Conservation (phyloP, 345 rosid genomes). For the Cardamine resedifolia region DNA sequence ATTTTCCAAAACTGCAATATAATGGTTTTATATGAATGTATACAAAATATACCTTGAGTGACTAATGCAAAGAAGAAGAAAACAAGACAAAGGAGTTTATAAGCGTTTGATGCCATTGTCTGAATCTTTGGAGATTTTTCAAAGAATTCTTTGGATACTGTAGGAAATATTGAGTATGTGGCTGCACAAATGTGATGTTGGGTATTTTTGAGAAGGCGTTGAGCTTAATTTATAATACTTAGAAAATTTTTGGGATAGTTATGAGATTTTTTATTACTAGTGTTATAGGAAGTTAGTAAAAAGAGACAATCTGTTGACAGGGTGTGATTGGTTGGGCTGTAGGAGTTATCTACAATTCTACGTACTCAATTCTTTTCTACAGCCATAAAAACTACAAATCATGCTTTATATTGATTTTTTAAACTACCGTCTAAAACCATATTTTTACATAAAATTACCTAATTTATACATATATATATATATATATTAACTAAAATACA, state of each 20-base stretch:
- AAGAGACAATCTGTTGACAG: not conserved
- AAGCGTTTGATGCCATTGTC: constrained; percentile 25
- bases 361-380: too few relatives aligned
- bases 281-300: not conserved
- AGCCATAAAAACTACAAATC: too few relatives aligned
- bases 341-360: too few relatives aligned
- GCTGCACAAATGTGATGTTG: not conserved
- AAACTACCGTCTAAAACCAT: too few relatives aligned
- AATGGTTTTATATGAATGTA: not conserved
- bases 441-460: too few relatives aligned
- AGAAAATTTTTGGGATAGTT: not conserved
- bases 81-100: constrained; percentile 12
- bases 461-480: too few relatives aligned
- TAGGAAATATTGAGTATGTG: constrained; percentile 10
- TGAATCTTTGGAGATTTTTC: constrained; percentile 2
- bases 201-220: not conserved
- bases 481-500: too few relatives aligned
- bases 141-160: not conserved
- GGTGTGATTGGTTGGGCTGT: too few relatives aligned
- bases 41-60: constrained; percentile 8
- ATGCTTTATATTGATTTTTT: too few relatives aligned
- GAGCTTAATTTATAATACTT: not conserved
- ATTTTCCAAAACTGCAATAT: not conserved
- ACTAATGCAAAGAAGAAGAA: constrained; percentile 11
- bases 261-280: not conserved